Evolutionary conservation across 306 rosid species (phyloP).

Genomic region (Lablab purpureus): DNA sequence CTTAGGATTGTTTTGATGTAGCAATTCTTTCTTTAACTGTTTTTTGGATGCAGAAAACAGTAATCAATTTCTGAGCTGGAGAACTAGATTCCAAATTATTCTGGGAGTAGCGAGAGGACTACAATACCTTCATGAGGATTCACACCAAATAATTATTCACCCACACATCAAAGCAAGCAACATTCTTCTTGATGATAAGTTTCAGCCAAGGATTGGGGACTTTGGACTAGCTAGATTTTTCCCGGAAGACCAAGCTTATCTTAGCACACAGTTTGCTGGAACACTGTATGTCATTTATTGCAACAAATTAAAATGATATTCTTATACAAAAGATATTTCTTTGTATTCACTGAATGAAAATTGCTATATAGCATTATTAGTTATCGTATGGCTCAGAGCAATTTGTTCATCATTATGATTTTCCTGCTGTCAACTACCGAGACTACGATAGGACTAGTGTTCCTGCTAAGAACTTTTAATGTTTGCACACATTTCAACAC

Average conservation of each 20-base stretch:
- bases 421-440: neutral
- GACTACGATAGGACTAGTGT: neutral
- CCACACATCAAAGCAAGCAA: slow-evolving; percentile 90
- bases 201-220: slow-evolving; percentile 81
- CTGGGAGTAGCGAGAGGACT: slow-evolving; percentile 80
- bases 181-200: slow-evolving; percentile 85
- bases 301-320: neutral
- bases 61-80: slow-evolving; percentile 70
- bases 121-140: slow-evolving; percentile 89
- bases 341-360: neutral
- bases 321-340: neutral
- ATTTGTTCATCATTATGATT: neutral
- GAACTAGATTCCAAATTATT: slow-evolving; percentile 72
- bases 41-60: slow-evolving; percentile 53
- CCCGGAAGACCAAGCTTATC: slow-evolving; percentile 87
- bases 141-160: slow-evolving; percentile 75
- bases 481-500: neutral
- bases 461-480: neutral
- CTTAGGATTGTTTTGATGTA: neutral
- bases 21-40: neutral
- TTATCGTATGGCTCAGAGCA: neutral
- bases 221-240: slow-evolving; percentile 88
- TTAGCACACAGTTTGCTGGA: slow-evolving; percentile 87
- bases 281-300: slow-evolving; percentile 65
- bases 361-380: neutral